Conservation (phyloP, 1,284 basidiomycete species). For the Apiotrichum laibachii region DNA sequence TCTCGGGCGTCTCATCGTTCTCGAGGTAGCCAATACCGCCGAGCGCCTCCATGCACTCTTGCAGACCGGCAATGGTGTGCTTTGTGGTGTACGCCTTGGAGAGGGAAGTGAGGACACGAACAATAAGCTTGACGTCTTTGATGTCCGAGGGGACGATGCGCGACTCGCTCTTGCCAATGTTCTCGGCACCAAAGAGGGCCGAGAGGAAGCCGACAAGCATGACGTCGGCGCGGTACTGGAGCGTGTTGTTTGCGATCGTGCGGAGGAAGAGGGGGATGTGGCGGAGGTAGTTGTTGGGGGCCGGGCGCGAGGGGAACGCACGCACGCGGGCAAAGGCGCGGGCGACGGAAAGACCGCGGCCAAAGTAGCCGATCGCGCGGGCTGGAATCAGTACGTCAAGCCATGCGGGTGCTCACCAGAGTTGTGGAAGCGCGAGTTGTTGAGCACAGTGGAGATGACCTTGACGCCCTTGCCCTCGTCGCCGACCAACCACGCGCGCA, state of each 20-base stretch:
- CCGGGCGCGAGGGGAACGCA: constrained; percentile 50
- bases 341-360: constrained; percentile 63
- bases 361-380: constrained; percentile 61
- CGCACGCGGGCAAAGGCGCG: constrained; percentile 63
- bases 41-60: constrained; percentile 80
- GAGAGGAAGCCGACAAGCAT: constrained; percentile 63
- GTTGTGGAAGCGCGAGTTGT: constrained; percentile 71
- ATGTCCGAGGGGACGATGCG: constrained; percentile 7
- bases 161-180: constrained; percentile 55
- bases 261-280: constrained; percentile 58
- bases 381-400: background rate
- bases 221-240: constrained; percentile 64
- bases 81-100: constrained; percentile 70
- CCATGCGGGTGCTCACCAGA: constrained; percentile 49
- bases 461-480: constrained; percentile 63
- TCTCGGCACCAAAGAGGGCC: constrained; percentile 62
- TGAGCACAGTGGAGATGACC: constrained; percentile 67
- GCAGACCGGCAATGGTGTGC: constrained; percentile 66
- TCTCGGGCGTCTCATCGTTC: constrained; percentile 62
- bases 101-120: constrained; percentile 68
- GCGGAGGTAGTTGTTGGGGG: constrained; percentile 55
- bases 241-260: constrained; percentile 60
- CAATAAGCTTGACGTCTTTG: constrained; percentile 53
- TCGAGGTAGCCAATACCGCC: constrained; percentile 68
- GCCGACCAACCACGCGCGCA: constrained; percentile 67